Evolutionary conservation across 2,329 filamentous ascomycete genomes (phyloP).

Genomic region (Aspergillus proliferans): DNA sequence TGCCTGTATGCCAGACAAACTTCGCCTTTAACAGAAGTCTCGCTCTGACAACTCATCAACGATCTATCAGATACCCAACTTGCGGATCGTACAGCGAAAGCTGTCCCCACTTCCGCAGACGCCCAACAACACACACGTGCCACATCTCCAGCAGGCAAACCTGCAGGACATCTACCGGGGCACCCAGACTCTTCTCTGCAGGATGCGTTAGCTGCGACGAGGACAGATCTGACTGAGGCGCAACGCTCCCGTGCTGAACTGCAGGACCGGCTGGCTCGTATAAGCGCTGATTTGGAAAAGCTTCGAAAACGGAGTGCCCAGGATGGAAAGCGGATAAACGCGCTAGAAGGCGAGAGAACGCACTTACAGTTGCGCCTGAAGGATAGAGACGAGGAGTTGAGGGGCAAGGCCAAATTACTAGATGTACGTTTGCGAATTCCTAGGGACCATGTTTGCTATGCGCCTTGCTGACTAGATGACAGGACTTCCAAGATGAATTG

Average conservation of each 20-base stretch:
- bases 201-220: conserved; percentile 31
- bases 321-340: conserved; percentile 57
- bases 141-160: conserved; percentile 23
- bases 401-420: conserved; percentile 74
- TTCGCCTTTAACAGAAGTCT: conserved; percentile 1
- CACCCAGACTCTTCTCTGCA: conserved; percentile 24
- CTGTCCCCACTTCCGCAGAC: conserved; percentile 20
- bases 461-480: conserved; percentile 4
- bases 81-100: conserved; percentile 57
- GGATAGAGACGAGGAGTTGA: conserved; percentile 79
- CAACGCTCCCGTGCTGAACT: conserved; percentile 67
- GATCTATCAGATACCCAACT: conserved; percentile 53
- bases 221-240: conserved; percentile 67
- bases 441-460: not conserved
- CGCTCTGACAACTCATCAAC: not conserved
- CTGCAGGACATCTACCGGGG: conserved; percentile 10
- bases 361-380: conserved; percentile 60
- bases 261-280: conserved; percentile 56
- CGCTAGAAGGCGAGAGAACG: conserved; percentile 58
- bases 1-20: conserved; percentile 54
- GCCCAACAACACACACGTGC: conserved; percentile 20
- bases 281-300: conserved; percentile 58
- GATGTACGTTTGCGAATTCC: conserved; percentile 46
- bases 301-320: conserved; percentile 55
- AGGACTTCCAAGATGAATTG: conserved; percentile 89